Evolutionary conservation across 371 early-diverging fungal species (phyloP), one percentile per base, ranked within the genome.

Genomic region (Rhizopus stolonifer): DNA sequence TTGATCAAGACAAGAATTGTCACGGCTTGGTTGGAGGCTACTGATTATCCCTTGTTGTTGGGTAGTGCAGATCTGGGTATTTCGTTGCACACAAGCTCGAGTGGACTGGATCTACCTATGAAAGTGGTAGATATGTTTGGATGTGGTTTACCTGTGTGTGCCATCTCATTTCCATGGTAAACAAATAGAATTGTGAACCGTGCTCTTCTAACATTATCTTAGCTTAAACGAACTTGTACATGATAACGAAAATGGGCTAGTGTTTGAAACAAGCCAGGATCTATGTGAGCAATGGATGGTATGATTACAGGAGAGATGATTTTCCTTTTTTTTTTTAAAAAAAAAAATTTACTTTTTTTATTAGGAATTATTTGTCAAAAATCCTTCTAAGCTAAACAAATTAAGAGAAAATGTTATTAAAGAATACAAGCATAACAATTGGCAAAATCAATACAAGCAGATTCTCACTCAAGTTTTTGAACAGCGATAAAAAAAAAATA

Each of bases 41-140:
- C 84, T 45, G 90, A 95, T 66, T 98, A 98, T 60, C 92, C 94
- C 15, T 64, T 78, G 46, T 67, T 96, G 26, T 70, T 96, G 14
- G 91, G 88, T 65, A 79, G 87, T 22, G 94, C 95, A 3, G 97
- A 97, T 69, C 68, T 96, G 49, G 98, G 98, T 23, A 72, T 98
- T 7, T 93, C 86, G 8, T 76, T 98, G 40, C 98, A 98, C 74
- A 88, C 84, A 14, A 92, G 92, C 21, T 90, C 95, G 6, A 92
- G 93, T 22, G 96, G 96, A 1, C 77, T 97, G 56, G 98, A 98
- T 71, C 66, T 98, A 46, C 98, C 98, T 3, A 98, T 98, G 98
- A 98, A 98, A 70, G 85, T 97, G 0, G 93, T 96, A 1, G 98
- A 98, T 69, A 94, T 98, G 96, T 93, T 96, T 84, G 98, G 96